Evolutionary conservation across 2,329 filamentous ascomycete species (phyloP).

Genomic region (Eurotiales sp.): DNA sequence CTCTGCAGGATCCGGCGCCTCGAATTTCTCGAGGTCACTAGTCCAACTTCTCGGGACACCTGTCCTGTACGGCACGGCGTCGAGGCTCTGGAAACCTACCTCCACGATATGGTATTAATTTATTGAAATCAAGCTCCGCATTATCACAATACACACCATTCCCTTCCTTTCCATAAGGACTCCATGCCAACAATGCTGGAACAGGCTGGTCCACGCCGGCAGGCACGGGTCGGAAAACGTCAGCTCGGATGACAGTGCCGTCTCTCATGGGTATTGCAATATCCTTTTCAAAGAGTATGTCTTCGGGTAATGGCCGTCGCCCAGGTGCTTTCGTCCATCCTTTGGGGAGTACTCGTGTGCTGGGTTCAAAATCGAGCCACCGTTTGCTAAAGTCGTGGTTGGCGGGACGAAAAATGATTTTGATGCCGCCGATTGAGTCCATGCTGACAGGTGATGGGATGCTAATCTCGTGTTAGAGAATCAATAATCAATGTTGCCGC

Average conservation of each 20-base stretch:
- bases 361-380: slow-evolving; percentile 17
- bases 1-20: slow-evolving; percentile 28
- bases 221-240: slow-evolving; percentile 18
- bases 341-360: slow-evolving; percentile 16
- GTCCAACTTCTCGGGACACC: slow-evolving; percentile 15
- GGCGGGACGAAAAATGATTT: background rate
- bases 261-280: slow-evolving; percentile 18
- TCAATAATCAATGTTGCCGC: too few species aligned
- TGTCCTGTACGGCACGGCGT: slow-evolving; percentile 7
- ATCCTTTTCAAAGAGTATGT: slow-evolving; percentile 19
- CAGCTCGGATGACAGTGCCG: slow-evolving; percentile 16
- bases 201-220: slow-evolving; percentile 16
- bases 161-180: slow-evolving; percentile 25
- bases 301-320: slow-evolving; percentile 14
- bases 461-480: too few species aligned
- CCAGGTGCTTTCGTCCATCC: slow-evolving; percentile 19
- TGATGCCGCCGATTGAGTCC: background rate
- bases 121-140: background rate
- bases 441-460: too few species aligned
- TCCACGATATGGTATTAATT: too few species aligned
- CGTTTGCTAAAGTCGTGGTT: slow-evolving; percentile 12
- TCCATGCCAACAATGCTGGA: slow-evolving; percentile 23
- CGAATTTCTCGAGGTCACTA: slow-evolving; percentile 25
- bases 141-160: slow-evolving; percentile 12
- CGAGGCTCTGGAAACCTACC: background rate